Conservation (phyloP, 768 basidiomycete species). For the Pulveroboletus sp. region DNA sequence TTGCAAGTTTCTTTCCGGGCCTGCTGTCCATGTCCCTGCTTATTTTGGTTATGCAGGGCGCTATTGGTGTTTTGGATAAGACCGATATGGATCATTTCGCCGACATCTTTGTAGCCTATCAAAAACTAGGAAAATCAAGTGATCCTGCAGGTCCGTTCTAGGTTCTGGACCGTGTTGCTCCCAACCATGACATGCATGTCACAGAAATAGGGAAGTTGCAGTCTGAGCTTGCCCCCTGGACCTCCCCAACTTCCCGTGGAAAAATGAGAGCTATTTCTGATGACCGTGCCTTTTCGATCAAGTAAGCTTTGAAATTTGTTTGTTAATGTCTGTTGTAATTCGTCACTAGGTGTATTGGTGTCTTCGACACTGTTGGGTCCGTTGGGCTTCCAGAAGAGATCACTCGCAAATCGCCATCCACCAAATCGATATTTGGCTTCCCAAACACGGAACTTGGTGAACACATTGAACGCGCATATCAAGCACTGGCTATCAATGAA, state of each 20-base stretch:
- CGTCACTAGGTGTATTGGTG: constrained; percentile 56
- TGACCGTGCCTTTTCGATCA: constrained; percentile 53
- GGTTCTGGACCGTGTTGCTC: not conserved
- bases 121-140: constrained; percentile 56
- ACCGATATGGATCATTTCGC: constrained; percentile 73
- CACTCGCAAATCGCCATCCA: constrained; percentile 40
- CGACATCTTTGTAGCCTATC: constrained; percentile 57
- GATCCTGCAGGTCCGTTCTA: constrained; percentile 41
- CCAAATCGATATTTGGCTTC: constrained; percentile 62
- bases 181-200: not conserved
- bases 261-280: constrained; percentile 49
- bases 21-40: not conserved
- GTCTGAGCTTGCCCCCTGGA: constrained; percentile 53
- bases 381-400: constrained; percentile 70
- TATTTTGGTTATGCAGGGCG: constrained; percentile 42
- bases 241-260: constrained; percentile 47
- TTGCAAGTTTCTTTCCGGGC: not conserved
- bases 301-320: constrained; percentile 38
- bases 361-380: constrained; percentile 78
- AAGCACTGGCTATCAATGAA: constrained; percentile 70
- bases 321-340: constrained; percentile 2
- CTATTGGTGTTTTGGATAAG: constrained; percentile 68
- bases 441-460: constrained; percentile 55
- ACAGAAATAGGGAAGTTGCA: constrained; percentile 40
- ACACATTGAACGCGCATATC: constrained; percentile 65